Base-by-base conservation (phyloP, 2,329 filamentous ascomycete genomes). In the Aspergillus nomiae region DNA sequence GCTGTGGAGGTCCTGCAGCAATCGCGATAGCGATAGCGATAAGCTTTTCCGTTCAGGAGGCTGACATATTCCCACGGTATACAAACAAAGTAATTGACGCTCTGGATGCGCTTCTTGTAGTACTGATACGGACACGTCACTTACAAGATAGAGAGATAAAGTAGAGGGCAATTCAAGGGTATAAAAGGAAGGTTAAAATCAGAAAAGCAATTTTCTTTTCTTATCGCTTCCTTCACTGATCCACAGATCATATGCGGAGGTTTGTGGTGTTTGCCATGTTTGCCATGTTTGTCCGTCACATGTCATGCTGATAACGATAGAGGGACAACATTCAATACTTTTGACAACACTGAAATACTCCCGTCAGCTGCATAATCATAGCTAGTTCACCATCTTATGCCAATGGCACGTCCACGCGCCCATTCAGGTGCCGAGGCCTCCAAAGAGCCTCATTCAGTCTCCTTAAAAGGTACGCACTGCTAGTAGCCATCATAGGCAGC, bases 381-480 rank as follows among this genome's bases (percentile, higher is more conserved):
- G 8, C 12, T n/a, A 50, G 12, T n/a, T 50, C 12, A 19, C 16
- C 28, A 32, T n/a, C 19, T 30, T 32, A 51, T 28, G 21, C 3
- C 16, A 30, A 82, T 82, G 80, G 75, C 79, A 68, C 79, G 79
- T 34, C 72, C 78, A 58, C 75, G 80, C 63, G 77, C 79, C 57
- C 71, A 76, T 53, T 81, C 79, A 19, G 71, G 75, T 16, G 78
- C 79, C 55, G 81, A 82, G 50, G 76, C 72, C 55, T 76, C 77
- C 16, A 92, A 92, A 77, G 91, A 94, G 78, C 90, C 91, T 43
- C 91, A 94, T 78, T 87, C 89, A 24, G 87, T 94, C 53, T 93
- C 90, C 58, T 81, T 94, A 59, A 94, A 94, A 82, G 91, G 81
- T 82, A 74, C 54, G 72, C 56, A 64, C 58, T 38, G 26, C 21